phyloP scores from a whole-genome alignment of 306 rosid genomes.

The Astragalus glycyphyllos region DNA sequence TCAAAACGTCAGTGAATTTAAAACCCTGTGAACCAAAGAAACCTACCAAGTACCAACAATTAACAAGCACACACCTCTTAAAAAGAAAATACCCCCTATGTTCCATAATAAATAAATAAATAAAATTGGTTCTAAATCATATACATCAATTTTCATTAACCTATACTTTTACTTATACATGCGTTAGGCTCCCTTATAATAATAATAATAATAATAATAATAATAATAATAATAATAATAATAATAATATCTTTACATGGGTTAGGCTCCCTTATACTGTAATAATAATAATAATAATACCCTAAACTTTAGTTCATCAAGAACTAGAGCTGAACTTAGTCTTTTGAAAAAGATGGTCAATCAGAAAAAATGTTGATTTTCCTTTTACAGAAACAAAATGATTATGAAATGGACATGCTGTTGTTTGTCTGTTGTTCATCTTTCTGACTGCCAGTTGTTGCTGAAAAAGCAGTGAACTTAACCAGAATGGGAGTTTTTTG shows the following conservation, averaged over 20 bases:
- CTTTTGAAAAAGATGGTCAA: constrained; percentile 13
- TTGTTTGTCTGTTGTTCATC: constrained; percentile 14
- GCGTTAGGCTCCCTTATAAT: no score
- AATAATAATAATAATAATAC: background rate
- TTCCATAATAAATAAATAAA: no score
- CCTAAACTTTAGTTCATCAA: background rate
- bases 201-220: no score
- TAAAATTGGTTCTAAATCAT: no score
- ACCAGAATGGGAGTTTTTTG: background rate
- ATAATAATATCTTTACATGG: no score
- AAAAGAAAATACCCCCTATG: no score
- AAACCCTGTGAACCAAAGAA: constrained; percentile 38
- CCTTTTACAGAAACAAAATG: constrained; percentile 29
- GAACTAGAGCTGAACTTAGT: background rate
- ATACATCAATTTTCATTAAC: no score
- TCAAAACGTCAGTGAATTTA: constrained; percentile 34
- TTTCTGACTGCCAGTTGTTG: background rate
- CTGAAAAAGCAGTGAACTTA: constrained; percentile 23
- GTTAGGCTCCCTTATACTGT: no score
- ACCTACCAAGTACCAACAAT: constrained; percentile 30
- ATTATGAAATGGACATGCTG: constrained; percentile 8
- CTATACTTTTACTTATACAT: no score
- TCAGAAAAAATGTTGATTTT: background rate
- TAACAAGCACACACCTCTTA: no score
- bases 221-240: no score